Evolutionary conservation across 345 rosid species (phyloP), one percentile per base, ranked within the genome.

Genomic region (Arabis hirsuta): DNA sequence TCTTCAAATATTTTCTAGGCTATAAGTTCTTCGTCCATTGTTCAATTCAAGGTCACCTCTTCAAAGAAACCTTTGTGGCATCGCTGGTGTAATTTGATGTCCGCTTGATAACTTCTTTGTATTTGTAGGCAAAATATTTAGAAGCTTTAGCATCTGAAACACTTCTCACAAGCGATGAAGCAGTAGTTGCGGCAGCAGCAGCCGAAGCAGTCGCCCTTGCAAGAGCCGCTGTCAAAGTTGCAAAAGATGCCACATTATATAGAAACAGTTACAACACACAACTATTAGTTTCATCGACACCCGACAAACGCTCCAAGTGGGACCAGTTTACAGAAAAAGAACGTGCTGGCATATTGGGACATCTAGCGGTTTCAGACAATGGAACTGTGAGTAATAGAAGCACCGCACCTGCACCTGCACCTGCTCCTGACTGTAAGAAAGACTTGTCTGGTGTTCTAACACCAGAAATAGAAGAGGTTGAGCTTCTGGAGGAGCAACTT

Each of bases 201-300:
- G 88, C 95, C 34, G 97, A 95, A 85, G 99, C 96, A 20, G 81
- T 95, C 54, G 81, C 93, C 73, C 97, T 95, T 77, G 97, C 96
- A 54, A 86, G 89, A 76, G 91, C 96, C 36, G 97, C 99, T 59
- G 83, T 85, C 75, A 86, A 85, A 81, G 80, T 89, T 79, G 96
- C 97, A 0, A 90, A 87, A 81, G 97, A 91, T 78, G 97, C 90
- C 7, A 88, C 83, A 9, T 68, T 81, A 53, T 66, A 88, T 81
- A 77, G 67, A 57, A 78, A 81, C 62, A 82, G 71, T 51, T 24
- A 61, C 65, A 68, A 67, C 64, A 78, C 86, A 34, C 64, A 72
- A 74, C 29, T 58, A 26, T 24, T 66, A 53, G 10, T 22, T 46
- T 50, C 87, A 53, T 63, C 81, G 11, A 55, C 60, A 9, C 42